Percentiles rank a stretch among this genome's conserved stretches.
phyloP scores from a whole-genome alignment of 1,139 yeast genomes.

The Debaryomyces sp. region DNA sequence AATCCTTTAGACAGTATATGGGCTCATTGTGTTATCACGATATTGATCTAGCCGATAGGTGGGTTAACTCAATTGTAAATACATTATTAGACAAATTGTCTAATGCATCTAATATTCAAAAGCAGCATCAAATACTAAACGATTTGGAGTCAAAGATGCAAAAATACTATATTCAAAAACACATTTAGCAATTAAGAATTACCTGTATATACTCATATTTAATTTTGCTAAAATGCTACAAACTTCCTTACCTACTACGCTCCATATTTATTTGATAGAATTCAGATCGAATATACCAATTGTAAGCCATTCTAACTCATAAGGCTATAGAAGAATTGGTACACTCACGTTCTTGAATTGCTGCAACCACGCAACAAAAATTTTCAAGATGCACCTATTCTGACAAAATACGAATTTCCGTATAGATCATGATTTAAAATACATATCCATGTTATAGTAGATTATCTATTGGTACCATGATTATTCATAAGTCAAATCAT shows the following conservation, averaged over 20 bases:
- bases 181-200: background rate
- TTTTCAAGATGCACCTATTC: background rate
- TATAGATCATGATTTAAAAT: background rate
- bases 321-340: background rate
- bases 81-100: conserved; percentile 5
- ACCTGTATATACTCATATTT: background rate
- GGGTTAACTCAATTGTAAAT: conserved; percentile 19
- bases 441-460: background rate
- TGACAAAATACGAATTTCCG: background rate
- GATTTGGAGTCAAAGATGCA: conserved; percentile 1
- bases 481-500: background rate
- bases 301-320: background rate
- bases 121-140: conserved; percentile 9
- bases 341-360: background rate
- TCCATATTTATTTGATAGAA: background rate
- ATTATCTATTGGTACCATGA: background rate
- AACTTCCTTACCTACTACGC: background rate
- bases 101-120: background rate
- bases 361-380: background rate
- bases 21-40: conserved; percentile 20
- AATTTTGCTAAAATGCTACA: background rate
- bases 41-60: conserved; percentile 13
- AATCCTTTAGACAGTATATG: conserved; percentile 25
- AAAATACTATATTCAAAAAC: background rate
- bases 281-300: background rate